Evolutionary conservation across 2,329 filamentous ascomycete species (phyloP), one percentile per base, ranked within the genome.

Genomic region (Fusarium nodosum): DNA sequence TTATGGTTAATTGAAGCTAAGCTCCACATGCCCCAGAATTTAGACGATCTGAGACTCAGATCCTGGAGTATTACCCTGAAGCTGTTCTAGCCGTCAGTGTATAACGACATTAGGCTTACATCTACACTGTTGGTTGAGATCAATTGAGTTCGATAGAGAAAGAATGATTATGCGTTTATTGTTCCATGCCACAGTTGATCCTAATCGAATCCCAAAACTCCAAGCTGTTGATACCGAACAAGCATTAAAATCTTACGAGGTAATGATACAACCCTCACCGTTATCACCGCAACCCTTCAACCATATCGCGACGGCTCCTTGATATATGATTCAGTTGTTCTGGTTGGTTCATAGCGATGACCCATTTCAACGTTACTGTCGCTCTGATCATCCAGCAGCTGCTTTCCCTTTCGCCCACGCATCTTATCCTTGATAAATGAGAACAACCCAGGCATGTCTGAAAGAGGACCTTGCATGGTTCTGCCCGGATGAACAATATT

Each of bases 401-500:
- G n/a, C 24, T 61, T 71, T 0, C 64, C 61, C 15, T 69, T 65
- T 0, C 47, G 11, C 1, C 36, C 52, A 0, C 52, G 16, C 3
- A 73, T 7, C 11, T 53, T 71, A 0, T 42, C 52, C 33, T 70
- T 71, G 7, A 74, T 50, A 0, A 60, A 22, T 0, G 61, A 56
- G 2, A 73, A 58, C 1, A 74, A 3, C 0, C 72, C 64, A 1
- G 73, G 73, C 72, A 75, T 74, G 0, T 73, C 66, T 0, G 72
- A 66, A 0, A 62, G 45, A 0, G 70, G 64, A 0, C 73, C 72
- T 0, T 56, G 64, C 65, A 75, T 72, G 3, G 66, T 38, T 0
- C 77, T 73, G 20, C 82, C 82, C 0, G 83, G 82, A 41, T 84
- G 79, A 13, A 78, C 69, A 2, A 78, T n/a, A 58, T 84, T 85